These are phyloP conservation scores for Phytophthora tentaculata DNA, from an alignment of 352 stramenopile species.

Conservation along the genomic window DNA sequence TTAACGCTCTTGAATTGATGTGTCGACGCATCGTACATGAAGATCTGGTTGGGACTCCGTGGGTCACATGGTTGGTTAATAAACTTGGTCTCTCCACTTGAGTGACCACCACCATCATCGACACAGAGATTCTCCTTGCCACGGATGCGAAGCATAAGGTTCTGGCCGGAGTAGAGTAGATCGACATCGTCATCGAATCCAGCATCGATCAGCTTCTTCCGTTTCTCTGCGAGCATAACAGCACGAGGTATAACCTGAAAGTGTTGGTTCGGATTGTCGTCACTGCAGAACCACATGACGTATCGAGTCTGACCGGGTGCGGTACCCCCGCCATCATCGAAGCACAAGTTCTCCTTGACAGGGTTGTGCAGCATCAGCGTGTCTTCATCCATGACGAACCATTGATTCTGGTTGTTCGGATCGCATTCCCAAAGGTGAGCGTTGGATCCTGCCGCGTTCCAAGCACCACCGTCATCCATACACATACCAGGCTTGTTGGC, in stretches of 20 bases:
- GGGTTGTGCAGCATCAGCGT: constrained; percentile 42
- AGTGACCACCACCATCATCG: constrained; percentile 39
- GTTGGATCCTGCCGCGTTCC: constrained; percentile 16
- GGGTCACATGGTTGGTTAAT: constrained; percentile 24
- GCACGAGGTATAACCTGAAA: constrained; percentile 37
- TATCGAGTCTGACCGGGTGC: constrained; percentile 11
- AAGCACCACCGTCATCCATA: constrained; percentile 29
- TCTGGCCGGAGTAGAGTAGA: constrained; percentile 22
- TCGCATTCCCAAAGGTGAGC: constrained; percentile 30
- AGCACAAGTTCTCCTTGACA: constrained; percentile 38
- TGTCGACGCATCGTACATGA: constrained; percentile 27
- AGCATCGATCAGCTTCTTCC: constrained; percentile 18
- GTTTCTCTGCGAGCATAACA: constrained; percentile 17
- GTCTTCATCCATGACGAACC: constrained; percentile 33
- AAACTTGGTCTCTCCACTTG: constrained; percentile 30
- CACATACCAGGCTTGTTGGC: constrained; percentile 20
- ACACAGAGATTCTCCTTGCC: constrained; percentile 38
- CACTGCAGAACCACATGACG: constrained; percentile 18
- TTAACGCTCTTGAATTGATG: constrained; percentile 18
- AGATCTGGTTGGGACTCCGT: constrained; percentile 31
- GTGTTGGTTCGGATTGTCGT: constrained; percentile 41
- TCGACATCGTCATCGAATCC: constrained; percentile 24
- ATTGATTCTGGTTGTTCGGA: constrained; percentile 31
- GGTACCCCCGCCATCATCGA: constrained; percentile 38
- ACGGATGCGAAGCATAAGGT: constrained; percentile 28